Evolutionary conservation across 2,329 filamentous ascomycete genomes (phyloP).

Genomic region (Calonectria naviculata): DNA sequence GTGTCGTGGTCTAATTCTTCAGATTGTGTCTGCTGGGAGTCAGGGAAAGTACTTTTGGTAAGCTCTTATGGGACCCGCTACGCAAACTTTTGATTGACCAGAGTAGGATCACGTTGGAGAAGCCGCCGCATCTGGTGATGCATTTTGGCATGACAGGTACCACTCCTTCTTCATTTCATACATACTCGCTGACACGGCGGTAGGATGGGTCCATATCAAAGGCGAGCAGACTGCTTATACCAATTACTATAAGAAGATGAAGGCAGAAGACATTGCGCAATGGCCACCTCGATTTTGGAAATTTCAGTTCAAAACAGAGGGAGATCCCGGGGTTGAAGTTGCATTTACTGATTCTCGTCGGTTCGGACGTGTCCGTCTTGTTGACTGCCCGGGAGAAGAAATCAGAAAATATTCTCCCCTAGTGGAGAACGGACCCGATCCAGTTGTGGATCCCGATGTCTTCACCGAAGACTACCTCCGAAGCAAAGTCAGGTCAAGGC

Average conservation of each 20-base stretch:
- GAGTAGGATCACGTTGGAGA: conserved; percentile 69
- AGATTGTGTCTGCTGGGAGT: conserved; percentile 75
- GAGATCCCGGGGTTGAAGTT: conserved; percentile 64
- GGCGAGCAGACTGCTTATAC: conserved; percentile 82
- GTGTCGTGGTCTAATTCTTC: conserved; percentile 1
- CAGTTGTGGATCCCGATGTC: conserved; percentile 81
- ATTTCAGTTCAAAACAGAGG: conserved; percentile 77
- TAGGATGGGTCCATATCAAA: conserved; percentile 88
- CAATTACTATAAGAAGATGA: conserved; percentile 82
- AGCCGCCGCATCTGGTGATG: conserved; percentile 87
- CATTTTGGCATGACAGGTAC: conserved; percentile 81
- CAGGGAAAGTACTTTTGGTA: conserved; percentile 98
- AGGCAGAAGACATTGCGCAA: conserved; percentile 63
- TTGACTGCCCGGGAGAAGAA: conserved; percentile 81
- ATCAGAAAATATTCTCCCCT: conserved; percentile 84
- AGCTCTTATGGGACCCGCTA: conserved; percentile 18
- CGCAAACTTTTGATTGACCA: not conserved
- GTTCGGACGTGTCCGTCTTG: conserved; percentile 81
- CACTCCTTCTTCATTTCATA: not conserved
- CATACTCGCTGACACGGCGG: conserved; percentile 8
- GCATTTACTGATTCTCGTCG: conserved; percentile 89
- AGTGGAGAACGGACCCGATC: conserved; percentile 93
- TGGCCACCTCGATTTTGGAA: conserved; percentile 96
- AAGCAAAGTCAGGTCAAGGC: conserved; percentile 78
- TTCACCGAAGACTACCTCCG: conserved; percentile 82